Conservation (phyloP, 192 early-diverging fungal species). For the Irineochytrium annulatum region DNA sequence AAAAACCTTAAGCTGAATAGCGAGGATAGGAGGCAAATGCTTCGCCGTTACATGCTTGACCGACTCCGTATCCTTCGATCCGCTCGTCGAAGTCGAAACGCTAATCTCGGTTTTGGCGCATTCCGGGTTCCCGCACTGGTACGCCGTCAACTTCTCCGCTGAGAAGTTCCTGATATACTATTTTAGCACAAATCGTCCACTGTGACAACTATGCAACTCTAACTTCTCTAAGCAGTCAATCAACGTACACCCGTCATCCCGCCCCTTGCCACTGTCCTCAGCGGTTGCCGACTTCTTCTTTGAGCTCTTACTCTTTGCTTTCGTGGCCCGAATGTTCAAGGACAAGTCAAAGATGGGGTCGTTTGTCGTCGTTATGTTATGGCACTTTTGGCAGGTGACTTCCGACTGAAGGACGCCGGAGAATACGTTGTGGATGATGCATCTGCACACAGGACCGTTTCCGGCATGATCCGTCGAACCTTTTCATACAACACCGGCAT, state of each 20-base stretch:
- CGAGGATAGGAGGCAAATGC: conserved; percentile 78
- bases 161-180: conserved; percentile 59
- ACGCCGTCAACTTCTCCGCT: conserved; percentile 72
- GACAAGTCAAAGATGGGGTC: conserved; percentile 93
- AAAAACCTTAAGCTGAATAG: conserved; percentile 83
- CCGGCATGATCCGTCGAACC: neutral
- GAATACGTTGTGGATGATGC: conserved; percentile 88
- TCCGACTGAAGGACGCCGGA: conserved; percentile 85
- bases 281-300: conserved; percentile 4
- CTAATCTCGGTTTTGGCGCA: conserved; percentile 16
- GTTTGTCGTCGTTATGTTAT: conserved; percentile 69
- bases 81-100: conserved; percentile 9
- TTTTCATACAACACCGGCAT: neutral
- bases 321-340: conserved; percentile 58
- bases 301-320: neutral
- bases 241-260: conserved; percentile 42
- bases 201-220: neutral
- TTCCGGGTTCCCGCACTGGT: conserved; percentile 49
- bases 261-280: neutral
- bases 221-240: conserved; percentile 68
- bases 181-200: neutral
- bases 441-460: conserved; percentile 55
- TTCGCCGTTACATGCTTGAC: conserved; percentile 85
- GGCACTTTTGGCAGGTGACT: conserved; percentile 78
- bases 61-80: conserved; percentile 17